Evolutionary conservation across 441 rosid genomes (phyloP).

Genomic region (Corymbia citriodora): DNA sequence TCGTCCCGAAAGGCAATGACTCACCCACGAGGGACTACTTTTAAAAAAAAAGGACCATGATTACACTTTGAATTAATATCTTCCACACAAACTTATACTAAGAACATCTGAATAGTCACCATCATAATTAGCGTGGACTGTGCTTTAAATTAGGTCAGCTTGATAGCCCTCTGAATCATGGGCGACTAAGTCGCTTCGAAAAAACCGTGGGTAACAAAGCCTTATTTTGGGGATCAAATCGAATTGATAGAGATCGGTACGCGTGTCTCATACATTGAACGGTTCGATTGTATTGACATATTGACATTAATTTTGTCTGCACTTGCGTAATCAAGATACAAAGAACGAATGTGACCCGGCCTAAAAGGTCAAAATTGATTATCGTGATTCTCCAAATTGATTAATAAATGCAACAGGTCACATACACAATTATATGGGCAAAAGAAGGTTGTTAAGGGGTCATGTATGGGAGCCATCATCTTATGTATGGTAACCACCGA

Average conservation of each 20-base stretch:
- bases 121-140: neutral
- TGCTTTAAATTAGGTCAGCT: neutral
- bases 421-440: neutral
- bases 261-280: neutral
- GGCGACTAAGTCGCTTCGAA: neutral
- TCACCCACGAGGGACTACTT: neutral
- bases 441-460: neutral
- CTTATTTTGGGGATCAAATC: neutral
- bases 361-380: too few relatives aligned
- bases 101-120: neutral
- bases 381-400: neutral
- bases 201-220: neutral
- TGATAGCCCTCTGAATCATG: neutral
- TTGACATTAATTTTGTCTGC: neutral
- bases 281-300: neutral
- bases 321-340: neutral
- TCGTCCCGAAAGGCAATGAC: neutral
- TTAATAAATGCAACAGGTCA: neutral
- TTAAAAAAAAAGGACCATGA: neutral
- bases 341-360: fast-evolving
- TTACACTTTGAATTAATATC: neutral
- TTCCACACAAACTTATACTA: neutral
- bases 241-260: neutral
- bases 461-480: neutral
- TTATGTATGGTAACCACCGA: neutral